A percentile compares a stretch with the other conserved stretches of the same genome.
Evolutionary conservation across 2,329 filamentous ascomycete genomes (phyloP).

Genomic region (Diaporthe citriasiana): DNA sequence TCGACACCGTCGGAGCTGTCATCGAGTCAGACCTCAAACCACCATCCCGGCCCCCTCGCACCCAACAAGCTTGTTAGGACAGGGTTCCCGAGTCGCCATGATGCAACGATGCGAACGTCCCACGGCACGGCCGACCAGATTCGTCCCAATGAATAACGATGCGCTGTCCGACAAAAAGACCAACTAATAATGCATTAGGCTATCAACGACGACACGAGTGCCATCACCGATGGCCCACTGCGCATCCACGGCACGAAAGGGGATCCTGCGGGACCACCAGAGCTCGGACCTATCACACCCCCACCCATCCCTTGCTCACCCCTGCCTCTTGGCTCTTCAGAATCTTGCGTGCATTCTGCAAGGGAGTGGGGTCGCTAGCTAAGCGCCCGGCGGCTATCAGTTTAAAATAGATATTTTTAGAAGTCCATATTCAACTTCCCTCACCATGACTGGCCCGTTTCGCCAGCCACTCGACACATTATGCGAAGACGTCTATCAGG

Average conservation of each 20-base stretch:
- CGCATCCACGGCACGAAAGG: slow-evolving; percentile 16
- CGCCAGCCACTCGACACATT: slow-evolving; percentile 15
- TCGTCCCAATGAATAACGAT: slow-evolving; percentile 1
- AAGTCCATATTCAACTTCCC: slow-evolving; percentile 15
- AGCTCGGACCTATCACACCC: slow-evolving; percentile 34
- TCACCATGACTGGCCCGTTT: slow-evolving; percentile 15
- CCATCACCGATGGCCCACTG: slow-evolving; percentile 2
- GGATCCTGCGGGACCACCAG: slow-evolving; percentile 16
- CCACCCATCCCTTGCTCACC: slow-evolving; percentile 23
- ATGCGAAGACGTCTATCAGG: slow-evolving; percentile 15
- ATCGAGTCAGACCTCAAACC: slow-evolving; percentile 29
- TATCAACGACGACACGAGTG: slow-evolving; percentile 3
- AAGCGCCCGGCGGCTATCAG: slow-evolving; percentile 40
- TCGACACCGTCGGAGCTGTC: slow-evolving; percentile 1
- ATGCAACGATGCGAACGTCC: slow-evolving; percentile 25
- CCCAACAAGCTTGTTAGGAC: neutral
- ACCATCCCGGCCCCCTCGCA: slow-evolving; percentile 13
- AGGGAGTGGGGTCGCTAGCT: slow-evolving; percentile 25
- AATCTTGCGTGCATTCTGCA: slow-evolving; percentile 32
- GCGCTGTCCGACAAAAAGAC: neutral
- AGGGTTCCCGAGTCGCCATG: slow-evolving; percentile 26
- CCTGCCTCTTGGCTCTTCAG: slow-evolving; percentile 23
- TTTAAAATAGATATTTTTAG: slow-evolving; percentile 37
- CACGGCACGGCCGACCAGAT: slow-evolving; percentile 16
- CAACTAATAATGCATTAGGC: neutral